Conservation (phyloP, 148 eudicot species). For the Tetragonia tetragonoides region DNA sequence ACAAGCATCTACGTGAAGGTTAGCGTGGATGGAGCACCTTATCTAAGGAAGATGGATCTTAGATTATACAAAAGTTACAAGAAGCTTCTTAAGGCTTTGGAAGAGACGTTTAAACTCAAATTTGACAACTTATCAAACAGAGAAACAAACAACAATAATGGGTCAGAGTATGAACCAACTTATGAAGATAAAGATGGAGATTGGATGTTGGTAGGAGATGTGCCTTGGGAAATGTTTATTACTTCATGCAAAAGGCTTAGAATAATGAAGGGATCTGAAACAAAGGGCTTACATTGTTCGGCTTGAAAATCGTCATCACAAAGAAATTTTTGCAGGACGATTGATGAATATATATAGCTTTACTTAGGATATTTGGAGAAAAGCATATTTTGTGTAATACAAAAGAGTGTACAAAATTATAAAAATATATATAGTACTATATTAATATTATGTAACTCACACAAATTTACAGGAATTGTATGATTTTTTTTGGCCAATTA, state of each 20-base stretch:
- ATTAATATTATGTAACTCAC: neutral
- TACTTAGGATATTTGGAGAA: no score
- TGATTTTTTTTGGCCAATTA: no score
- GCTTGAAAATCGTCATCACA: neutral
- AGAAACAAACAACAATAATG: neutral
- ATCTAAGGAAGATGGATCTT: constrained; percentile 34
- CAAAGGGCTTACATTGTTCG: constrained; percentile 9
- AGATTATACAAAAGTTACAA: constrained; percentile 22
- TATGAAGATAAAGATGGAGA: constrained; percentile 38
- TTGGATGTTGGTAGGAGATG: constrained; percentile 42
- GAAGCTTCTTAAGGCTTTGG: constrained; percentile 28
- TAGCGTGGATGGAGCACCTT: constrained; percentile 44
- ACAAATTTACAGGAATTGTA: no score
- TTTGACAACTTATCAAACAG: neutral
- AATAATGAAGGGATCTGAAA: constrained; percentile 29
- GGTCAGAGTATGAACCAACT: constrained; percentile 21
- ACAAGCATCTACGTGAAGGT: constrained; percentile 27
- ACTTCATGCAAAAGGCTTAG: constrained; percentile 30
- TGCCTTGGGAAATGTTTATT: constrained; percentile 40
- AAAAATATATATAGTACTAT: neutral
- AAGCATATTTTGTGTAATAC: no score
- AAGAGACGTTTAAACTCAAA: constrained; percentile 31
- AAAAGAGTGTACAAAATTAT: no score
- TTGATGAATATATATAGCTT: neutral
- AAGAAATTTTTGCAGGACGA: neutral